Evolutionary conservation across 163 green algal species (phyloP).

Genomic region (Prototheca stagnorum): DNA sequence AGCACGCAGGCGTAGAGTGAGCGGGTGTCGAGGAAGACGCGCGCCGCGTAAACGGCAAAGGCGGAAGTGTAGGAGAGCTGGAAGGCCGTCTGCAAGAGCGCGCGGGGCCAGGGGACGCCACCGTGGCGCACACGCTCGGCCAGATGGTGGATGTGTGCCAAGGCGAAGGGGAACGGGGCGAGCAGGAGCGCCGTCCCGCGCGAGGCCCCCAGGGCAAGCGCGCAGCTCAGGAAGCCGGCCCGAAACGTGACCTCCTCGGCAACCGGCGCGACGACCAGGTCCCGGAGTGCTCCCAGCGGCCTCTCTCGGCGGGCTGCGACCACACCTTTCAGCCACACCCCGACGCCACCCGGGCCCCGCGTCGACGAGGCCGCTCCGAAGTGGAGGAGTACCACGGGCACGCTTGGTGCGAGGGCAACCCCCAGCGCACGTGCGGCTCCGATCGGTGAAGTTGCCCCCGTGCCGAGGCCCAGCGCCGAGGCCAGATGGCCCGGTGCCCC

Average conservation of each 20-base stretch:
- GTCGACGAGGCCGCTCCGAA: no score
- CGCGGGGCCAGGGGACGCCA: no score
- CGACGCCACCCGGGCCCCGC: no score
- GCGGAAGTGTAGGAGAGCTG: conserved; percentile 61
- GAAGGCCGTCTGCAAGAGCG: background rate
- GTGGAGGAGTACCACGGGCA: no score
- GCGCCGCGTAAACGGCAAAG: conserved; percentile 63
- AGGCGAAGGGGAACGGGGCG: conserved; percentile 63
- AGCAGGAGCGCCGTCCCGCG: conserved; percentile 14
- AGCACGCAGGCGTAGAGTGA: conserved; percentile 23
- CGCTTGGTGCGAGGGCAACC: no score
- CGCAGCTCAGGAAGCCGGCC: conserved; percentile 39
- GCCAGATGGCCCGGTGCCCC: no score
- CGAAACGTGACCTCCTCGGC: conserved; percentile 77
- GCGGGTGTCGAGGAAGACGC: conserved; percentile 40
- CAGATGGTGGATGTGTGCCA: conserved; percentile 66
- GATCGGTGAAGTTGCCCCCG: no score
- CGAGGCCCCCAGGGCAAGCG: conserved; percentile 5
- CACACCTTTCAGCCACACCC: no score
- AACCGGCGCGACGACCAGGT: conserved; percentile 45
- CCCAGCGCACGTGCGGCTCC: no score
- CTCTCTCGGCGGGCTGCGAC: background rate
- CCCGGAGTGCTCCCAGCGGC: conserved; percentile 10
- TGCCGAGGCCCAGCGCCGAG: background rate
- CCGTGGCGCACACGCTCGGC: conserved; percentile 28